A percentile compares a stretch with the other conserved stretches of the same genome.
Conservation (phyloP, 306 rosid species). For the Prunus campanulata region DNA sequence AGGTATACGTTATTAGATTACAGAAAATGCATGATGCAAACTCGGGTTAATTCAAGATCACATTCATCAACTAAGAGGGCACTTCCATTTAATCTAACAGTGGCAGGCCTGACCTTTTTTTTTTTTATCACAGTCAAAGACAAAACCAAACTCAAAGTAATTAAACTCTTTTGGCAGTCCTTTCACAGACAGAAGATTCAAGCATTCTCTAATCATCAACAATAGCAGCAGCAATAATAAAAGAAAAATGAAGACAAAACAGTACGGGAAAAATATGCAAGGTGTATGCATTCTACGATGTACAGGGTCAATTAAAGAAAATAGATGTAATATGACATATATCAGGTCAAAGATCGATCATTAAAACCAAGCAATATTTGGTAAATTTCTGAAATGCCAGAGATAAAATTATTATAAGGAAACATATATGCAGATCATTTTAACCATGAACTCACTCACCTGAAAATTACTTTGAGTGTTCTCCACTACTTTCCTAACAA, state of each 20-base stretch:
- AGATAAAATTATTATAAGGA: constrained; percentile 17
- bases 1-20: background rate
- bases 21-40: background rate
- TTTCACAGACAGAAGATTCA: background rate
- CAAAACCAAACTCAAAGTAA: background rate
- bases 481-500: constrained; percentile 65
- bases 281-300: background rate
- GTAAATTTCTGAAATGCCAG: background rate
- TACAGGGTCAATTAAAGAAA: background rate
- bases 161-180: background rate
- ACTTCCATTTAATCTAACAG: background rate
- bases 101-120: background rate
- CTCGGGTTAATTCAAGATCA: background rate
- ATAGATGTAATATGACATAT: background rate
- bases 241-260: background rate
- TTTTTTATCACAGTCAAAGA: background rate
- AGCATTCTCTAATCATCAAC: background rate
- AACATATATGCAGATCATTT: constrained; percentile 7
- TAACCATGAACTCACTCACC: constrained; percentile 46
- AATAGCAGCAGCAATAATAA: background rate
- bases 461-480: constrained; percentile 60
- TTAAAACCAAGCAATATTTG: background rate
- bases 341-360: background rate
- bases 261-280: background rate
- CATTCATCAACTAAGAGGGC: background rate